Evolutionary conservation across 371 early-diverging fungal species (phyloP), one percentile per base, ranked within the genome.

Genomic region (Syncephalastrum monosporum): DNA sequence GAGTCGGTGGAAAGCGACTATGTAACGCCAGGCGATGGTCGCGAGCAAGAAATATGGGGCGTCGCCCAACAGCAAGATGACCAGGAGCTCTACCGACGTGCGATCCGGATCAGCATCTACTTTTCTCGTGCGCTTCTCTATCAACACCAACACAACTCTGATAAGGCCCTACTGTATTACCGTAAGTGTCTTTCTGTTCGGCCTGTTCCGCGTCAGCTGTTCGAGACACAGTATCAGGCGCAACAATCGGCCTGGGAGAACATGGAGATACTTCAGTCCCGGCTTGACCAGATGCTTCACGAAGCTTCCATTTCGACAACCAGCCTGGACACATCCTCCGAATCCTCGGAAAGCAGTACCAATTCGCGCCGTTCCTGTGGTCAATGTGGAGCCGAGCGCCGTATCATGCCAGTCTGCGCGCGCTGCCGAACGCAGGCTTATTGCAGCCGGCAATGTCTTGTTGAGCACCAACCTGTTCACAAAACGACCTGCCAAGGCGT

Each of bases 371-470:
- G 17, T 14, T 24, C 63, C 13, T 77, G 78, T 47, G 62, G 69
- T 42, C 65, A 67, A n/a, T 77, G 78, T 45, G 73, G 73, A 6
- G 53, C 56, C 2, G 78, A 77, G 55, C 74, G 74, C 25, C 60
- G 62, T 13, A 60, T 63, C 21, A 77, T 77, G 75, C 78, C 78
- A 1, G 75, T 77, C 0, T 77, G 78, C 43, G 70, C 78, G 1
- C 59, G 53, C 46, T 77, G 78, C 44, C 68, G 72, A 57, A 55
- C 65, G 2, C 67, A 60, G 27, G 60, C 47, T 10, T 77, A 77
- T 42, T 77, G 78, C 53, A 63, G 67, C 27, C 27, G 65, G 21
- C 59, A 53, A 1, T 76, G 76, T 53, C 63, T 76, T 17, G 62
- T 68, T 27, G 65, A 64, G 24, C 56, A 63, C 38, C 56, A 57